Evolutionary conservation across 2,329 filamentous ascomycete species (phyloP).

Genomic region (Fusarium foetens): DNA sequence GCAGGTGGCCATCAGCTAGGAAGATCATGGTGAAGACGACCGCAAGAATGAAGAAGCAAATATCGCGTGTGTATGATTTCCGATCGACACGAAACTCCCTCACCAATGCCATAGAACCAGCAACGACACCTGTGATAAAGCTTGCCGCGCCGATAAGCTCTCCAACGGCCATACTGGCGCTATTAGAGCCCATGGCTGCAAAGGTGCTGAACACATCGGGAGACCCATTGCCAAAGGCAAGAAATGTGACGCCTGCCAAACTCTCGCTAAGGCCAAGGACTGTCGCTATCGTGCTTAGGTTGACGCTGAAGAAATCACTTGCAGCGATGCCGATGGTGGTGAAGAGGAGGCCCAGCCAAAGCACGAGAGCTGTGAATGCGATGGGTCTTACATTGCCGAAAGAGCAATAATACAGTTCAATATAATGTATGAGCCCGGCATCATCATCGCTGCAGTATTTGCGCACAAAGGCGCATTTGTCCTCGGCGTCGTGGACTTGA

Average conservation of each 20-base stretch:
- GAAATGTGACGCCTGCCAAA: slow-evolving; percentile 92
- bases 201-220: slow-evolving; percentile 99
- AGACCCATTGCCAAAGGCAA: slow-evolving; percentile 97
- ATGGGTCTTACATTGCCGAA: slow-evolving; percentile 74
- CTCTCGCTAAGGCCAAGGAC: slow-evolving; percentile 95
- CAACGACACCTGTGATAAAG: slow-evolving; percentile 96
- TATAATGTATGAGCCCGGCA: slow-evolving; percentile 88
- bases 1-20: slow-evolving; percentile 82
- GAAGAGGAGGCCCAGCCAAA: slow-evolving; percentile 91
- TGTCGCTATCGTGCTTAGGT: slow-evolving; percentile 90
- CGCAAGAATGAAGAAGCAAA: slow-evolving; percentile 90
- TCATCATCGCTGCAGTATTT: slow-evolving; percentile 88
- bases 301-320: slow-evolving; percentile 98
- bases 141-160: slow-evolving; percentile 94
- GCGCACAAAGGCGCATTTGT: slow-evolving; percentile 89
- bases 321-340: slow-evolving; percentile 97
- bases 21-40: slow-evolving; percentile 89
- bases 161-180: slow-evolving; percentile 94
- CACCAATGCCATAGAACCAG: slow-evolving; percentile 97
- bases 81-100: slow-evolving; percentile 91
- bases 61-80: slow-evolving; percentile 90
- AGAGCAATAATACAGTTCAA: slow-evolving; percentile 89
- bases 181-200: slow-evolving; percentile 96
- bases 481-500: slow-evolving; percentile 77
- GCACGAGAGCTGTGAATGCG: slow-evolving; percentile 80